Percentiles rank a stretch among this genome's conserved stretches.
Evolutionary conservation across 495 filamentous ascomycete species (phyloP).

Genomic region (Neurospora hispaniola): DNA sequence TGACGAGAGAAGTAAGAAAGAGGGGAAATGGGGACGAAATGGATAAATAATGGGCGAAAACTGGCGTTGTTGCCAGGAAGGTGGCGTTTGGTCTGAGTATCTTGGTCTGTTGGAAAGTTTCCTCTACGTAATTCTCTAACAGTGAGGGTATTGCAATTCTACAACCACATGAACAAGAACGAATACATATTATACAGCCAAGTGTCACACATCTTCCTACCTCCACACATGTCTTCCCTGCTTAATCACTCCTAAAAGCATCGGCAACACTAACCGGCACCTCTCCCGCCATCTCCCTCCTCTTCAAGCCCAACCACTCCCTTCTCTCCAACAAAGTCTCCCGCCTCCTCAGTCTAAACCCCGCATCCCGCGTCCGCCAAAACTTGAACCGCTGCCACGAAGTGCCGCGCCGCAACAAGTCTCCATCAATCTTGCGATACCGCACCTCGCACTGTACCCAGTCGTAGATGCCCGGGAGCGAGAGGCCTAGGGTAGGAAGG

Average conservation of each 20-base stretch:
- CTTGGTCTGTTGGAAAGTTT: background rate
- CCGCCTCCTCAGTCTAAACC: background rate
- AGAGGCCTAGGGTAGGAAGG: slow-evolving; percentile 40
- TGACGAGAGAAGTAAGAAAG: background rate
- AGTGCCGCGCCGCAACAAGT: slow-evolving; percentile 12
- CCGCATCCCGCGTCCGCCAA: background rate
- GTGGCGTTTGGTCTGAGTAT: background rate
- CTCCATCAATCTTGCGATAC: slow-evolving; percentile 34
- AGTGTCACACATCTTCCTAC: no score
- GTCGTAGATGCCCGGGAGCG: slow-evolving; percentile 19
- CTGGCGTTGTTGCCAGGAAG: background rate
- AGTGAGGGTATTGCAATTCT: background rate
- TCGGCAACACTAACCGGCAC: background rate
- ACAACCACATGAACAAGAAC: background rate
- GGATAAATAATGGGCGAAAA: background rate
- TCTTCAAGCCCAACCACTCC: background rate
- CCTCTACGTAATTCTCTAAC: background rate
- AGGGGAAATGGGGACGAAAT: background rate
- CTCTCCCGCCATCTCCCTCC: background rate
- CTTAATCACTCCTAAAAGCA: background rate
- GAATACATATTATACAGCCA: background rate
- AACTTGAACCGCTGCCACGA: background rate
- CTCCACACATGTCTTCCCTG: no score
- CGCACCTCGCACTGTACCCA: slow-evolving; percentile 36
- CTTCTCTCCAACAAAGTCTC: background rate